Conservation (phyloP, 2,329 filamentous ascomycete genomes). For the Aspergillus hiratsukae region DNA sequence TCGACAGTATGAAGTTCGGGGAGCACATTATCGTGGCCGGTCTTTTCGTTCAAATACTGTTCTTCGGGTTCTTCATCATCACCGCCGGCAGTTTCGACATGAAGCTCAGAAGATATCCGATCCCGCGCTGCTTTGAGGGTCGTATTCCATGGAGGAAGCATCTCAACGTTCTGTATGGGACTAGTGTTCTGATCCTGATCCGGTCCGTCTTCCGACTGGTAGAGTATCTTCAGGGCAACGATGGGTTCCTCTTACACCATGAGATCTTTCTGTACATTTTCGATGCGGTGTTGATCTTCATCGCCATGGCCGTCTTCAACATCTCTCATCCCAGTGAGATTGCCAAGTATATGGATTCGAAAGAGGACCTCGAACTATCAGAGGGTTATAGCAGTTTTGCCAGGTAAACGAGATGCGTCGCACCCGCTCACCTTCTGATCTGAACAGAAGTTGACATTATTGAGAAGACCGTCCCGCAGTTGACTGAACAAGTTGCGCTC, state of each 20-base stretch:
- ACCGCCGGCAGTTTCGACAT: conserved; percentile 6
- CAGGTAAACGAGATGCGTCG: too few relatives aligned
- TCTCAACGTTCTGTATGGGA: conserved; percentile 10
- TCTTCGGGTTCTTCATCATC: conserved; percentile 55
- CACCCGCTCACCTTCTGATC: too few relatives aligned
- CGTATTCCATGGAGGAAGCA: conserved; percentile 7
- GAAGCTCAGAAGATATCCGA: conserved; percentile 4
- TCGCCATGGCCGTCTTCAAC: not conserved
- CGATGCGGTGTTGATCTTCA: conserved; percentile 5
- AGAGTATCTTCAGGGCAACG: conserved; percentile 17
- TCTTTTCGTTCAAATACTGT: conserved; percentile 54
- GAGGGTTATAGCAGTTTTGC: too few relatives aligned
- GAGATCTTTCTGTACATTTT: conserved; percentile 17
- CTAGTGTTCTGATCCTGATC: conserved; percentile 16
- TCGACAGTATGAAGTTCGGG: conserved; percentile 10
- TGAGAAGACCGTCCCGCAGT: too few relatives aligned
- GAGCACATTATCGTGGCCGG: conserved; percentile 50
- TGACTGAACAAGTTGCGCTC: too few relatives aligned
- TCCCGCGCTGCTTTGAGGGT: not conserved
- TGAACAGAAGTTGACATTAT: too few relatives aligned
- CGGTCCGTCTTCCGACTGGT: conserved; percentile 17
- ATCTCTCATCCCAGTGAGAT: not conserved
- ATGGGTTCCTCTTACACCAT: conserved; percentile 13
- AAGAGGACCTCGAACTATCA: too few relatives aligned
- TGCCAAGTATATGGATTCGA: not conserved